Base-by-base conservation (phyloP, 202 grass and related monocot species). In the Zizania palustris region DNA sequence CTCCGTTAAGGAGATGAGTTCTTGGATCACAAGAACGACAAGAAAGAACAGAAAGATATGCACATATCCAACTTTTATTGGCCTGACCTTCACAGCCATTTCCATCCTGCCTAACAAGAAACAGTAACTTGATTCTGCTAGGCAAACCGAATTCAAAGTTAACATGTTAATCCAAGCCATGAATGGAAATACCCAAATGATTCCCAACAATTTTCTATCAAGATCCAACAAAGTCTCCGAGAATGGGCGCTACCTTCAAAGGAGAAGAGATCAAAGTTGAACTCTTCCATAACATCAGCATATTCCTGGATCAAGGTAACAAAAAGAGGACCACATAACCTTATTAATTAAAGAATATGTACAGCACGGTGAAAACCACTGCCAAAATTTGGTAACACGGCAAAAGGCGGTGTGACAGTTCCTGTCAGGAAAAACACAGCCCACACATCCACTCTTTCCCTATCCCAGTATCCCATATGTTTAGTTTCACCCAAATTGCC, bases 371-470 rank as follows among this genome's bases (percentile, higher is more conserved):
- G 54, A 37, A 28, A 80, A 78, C 45, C 46, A 56, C 18, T 11
- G 33, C 36, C 75, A 87, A 88, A 83, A 84, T 39, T 72, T 81
- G 76, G 65, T 75, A 71, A 82, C 70, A 74, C 48, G 35, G 70
- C 59, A 77, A 80, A 65, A 88, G 71, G 81, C 82, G 51, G 71
- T 81, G 86, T 20, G 71, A 84, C 86, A 76, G 59, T 28, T 80
- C 60, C 67, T 53, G 76, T 81, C 65, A 72, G 71, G 65, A 81
- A 84, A 88, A 85, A 85, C 81, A 85, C 82, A 15, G 77, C 86
- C 80, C 45, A 80, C 63, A 75, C 69, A 62, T 46, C 75, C n/a
- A 79, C 74, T 7, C 72, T 19, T n/a, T 72, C 66, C 28, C 62
- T 50, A n/a, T n/a, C n/a, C n/a, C n/a, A n/a, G n/a, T 44, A 62